phyloP scores from a whole-genome alignment of 257 asterid genomes.

The Penstemon davidsonii region DNA sequence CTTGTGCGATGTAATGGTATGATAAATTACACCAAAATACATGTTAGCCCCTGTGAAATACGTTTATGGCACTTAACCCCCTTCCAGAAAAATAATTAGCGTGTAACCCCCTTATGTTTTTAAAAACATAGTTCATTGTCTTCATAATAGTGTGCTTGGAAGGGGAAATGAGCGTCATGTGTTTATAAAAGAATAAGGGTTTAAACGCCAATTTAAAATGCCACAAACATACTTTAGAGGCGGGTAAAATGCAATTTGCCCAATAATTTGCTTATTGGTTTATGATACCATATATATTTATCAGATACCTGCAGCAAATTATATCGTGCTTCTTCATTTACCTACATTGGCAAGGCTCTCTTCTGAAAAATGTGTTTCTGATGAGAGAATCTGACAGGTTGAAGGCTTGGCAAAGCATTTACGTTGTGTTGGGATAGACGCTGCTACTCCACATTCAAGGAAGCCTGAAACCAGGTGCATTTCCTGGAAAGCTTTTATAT shows the following conservation, averaged over 20 bases:
- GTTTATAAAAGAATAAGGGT: no score
- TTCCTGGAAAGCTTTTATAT: constrained; percentile 13
- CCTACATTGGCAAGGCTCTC: constrained; percentile 3
- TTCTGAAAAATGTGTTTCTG: constrained; percentile 1
- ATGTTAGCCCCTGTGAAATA: background rate
- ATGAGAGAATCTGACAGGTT: constrained; percentile 45
- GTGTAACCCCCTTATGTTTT: no score
- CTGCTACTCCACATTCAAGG: constrained; percentile 74
- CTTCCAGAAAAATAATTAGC: no score
- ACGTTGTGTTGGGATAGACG: constrained; percentile 95
- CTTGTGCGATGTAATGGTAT: constrained; percentile 93
- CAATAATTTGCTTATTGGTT: constrained; percentile 16
- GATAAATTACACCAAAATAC: background rate
- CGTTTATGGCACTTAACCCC: no score
- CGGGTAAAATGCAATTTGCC: background rate
- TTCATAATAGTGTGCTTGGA: no score
- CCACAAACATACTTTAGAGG: no score
- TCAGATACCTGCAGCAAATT: constrained; percentile 1
- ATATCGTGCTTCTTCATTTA: constrained; percentile 7
- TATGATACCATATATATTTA: background rate
- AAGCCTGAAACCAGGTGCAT: constrained; percentile 79
- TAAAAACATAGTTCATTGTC: no score
- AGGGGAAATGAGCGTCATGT: no score
- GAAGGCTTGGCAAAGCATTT: constrained; percentile 96
- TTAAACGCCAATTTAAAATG: no score